Conservation (phyloP, 345 rosid genomes). For the Durio zibethinus region DNA sequence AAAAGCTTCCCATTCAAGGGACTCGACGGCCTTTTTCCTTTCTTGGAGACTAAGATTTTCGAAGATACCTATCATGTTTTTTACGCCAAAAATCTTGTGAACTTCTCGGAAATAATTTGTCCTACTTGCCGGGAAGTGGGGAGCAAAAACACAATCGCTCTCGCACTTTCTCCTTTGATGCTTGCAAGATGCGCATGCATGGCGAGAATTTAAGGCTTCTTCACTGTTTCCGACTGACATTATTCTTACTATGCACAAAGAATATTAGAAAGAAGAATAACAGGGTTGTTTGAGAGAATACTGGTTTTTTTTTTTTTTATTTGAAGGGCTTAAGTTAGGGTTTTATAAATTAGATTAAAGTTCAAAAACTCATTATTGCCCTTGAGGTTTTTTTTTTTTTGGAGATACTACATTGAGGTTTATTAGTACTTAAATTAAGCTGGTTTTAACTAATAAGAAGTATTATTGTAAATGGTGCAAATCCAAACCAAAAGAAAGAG, state of each 20-base stretch:
- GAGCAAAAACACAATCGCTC: slow-evolving; percentile 19
- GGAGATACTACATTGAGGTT: not conserved
- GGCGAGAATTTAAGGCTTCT: not conserved
- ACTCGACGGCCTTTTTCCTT: slow-evolving; percentile 10
- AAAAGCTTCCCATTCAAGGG: slow-evolving; percentile 34
- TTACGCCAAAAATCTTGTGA: slow-evolving; percentile 24
- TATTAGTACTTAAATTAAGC: not conserved
- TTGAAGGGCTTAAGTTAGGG: not conserved
- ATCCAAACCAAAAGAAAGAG: too few relatives aligned
- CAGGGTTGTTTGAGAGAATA: not conserved
- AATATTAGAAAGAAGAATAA: not conserved
- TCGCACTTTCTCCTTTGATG: slow-evolving; percentile 30
- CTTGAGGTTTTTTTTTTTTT: too few relatives aligned
- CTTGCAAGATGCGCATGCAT: slow-evolving; percentile 35
- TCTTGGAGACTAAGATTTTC: not conserved
- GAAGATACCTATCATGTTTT: slow-evolving; percentile 15
- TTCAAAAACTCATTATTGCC: too few relatives aligned
- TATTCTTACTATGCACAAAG: not conserved
- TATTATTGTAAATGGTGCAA: not conserved
- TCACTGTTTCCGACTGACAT: not conserved
- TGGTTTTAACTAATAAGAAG: not conserved
- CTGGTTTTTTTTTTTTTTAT: not conserved
- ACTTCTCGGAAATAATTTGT: slow-evolving; percentile 12
- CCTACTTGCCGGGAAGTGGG: slow-evolving; percentile 16
- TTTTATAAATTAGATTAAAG: not conserved